These are phyloP conservation scores for Aspergillus ellipticus DNA, from an alignment of 495 filamentous ascomycete species.

Conservation along the genomic window DNA sequence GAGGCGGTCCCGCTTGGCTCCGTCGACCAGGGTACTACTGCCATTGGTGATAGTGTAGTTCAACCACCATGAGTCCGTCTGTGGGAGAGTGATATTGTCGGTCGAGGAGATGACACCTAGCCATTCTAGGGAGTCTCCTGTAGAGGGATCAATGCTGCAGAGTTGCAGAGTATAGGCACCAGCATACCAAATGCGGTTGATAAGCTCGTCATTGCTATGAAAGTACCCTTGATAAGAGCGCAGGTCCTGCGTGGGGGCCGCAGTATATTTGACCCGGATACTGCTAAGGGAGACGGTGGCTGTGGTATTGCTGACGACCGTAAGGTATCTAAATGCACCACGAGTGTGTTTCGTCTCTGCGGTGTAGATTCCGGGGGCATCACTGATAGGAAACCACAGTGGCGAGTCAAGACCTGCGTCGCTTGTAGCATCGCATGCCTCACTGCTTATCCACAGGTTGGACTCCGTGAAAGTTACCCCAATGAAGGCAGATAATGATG, in stretches of 20 bases:
- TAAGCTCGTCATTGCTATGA: conserved; percentile 49
- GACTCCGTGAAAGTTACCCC: conserved; percentile 44
- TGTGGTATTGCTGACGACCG: conserved; percentile 25
- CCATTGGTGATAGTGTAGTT: conserved; percentile 45
- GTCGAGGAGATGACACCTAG: conserved; percentile 18
- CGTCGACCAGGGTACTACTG: conserved; percentile 47
- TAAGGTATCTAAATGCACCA: conserved; percentile 45
- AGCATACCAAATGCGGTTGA: conserved; percentile 63
- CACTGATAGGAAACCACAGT: conserved; percentile 32
- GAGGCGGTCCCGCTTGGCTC: conserved; percentile 54
- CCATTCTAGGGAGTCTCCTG: conserved; percentile 46
- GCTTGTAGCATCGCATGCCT: conserved; percentile 39
- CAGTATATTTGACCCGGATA: conserved; percentile 25
- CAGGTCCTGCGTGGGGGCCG: conserved; percentile 47
- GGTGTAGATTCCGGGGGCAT: conserved; percentile 26
- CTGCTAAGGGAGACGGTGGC: conserved; percentile 15
- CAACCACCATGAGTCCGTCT: conserved; percentile 27
- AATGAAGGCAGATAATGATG: conserved; percentile 32
- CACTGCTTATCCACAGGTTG: conserved; percentile 37
- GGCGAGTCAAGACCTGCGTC: conserved; percentile 38
- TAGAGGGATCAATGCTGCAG: conserved; percentile 47
- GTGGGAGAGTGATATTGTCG: conserved; percentile 15
- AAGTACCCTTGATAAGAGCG: conserved; percentile 57
- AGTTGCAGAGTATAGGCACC: conserved; percentile 60
- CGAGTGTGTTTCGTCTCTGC: conserved; percentile 31